Evolutionary conservation across 768 basidiomycete species (phyloP), one percentile per base, ranked within the genome.

Genomic region (Heimioporus sp.): DNA sequence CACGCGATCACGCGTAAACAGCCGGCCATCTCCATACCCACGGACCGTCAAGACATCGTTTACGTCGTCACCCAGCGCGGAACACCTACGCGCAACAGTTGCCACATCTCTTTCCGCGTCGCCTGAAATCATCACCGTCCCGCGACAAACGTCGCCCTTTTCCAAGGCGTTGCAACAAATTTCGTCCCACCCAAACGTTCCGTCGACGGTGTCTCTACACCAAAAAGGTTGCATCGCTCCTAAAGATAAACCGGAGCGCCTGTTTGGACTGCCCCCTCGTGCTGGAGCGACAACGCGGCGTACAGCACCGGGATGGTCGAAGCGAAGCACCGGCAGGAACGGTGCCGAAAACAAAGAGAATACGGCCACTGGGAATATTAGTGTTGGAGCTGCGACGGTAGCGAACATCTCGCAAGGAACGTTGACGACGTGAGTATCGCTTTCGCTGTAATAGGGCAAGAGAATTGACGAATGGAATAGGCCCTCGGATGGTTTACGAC

Each of bases 11-110:
- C 78, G 87, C 13, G 88, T 83, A 0, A 76, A 80, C 28, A 90
- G 89, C 24, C 76, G 90, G 16, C 74, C 86, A 0, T 86, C 86
- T 5, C 90, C 89, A 0, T 91, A 92, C 54, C 86, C 88, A 34
- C 76, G 83, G 13, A 61, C 72, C 11, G 66, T 72, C 36, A 83
- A 77, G 61, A 66, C 73, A 0, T 73, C 76, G 1, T 61, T 74
- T 15, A 78, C 83, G 5, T 56, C 66, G 7, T 62, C 64, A n/a
- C 60, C 66, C 0, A 19, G 43, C 0, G 68, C 76, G 0, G 76
- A 81, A 36, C 65, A 73, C 39, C 53, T 66, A 1, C 73, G 67
- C 1, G 62, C 67, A 0, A 61, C 65, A 9, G 50, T 61, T 9
- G 43, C 50, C 1, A 59, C 40, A 28, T 59, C 50, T 35, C 71